phyloP scores from a whole-genome alignment of 192 early-diverging fungal genomes.

The Backusella morwellensis region DNA sequence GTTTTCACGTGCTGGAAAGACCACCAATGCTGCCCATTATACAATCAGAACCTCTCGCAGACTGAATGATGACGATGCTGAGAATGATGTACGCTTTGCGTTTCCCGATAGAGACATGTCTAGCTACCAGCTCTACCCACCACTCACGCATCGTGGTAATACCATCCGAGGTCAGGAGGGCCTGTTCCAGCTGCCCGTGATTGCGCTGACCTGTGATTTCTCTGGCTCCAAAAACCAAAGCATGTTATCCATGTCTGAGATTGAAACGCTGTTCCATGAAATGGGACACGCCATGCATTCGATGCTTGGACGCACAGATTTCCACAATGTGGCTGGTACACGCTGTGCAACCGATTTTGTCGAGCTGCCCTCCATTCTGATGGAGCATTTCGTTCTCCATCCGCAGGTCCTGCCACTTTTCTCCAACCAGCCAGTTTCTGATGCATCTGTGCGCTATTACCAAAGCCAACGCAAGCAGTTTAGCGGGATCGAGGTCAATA shows the following conservation, averaged over 20 bases:
- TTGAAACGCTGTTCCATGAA: slow-evolving; percentile 98
- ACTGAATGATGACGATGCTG: slow-evolving; percentile 75
- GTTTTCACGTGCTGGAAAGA: slow-evolving; percentile 72
- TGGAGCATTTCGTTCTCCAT: slow-evolving; percentile 86
- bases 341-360: slow-evolving; percentile 95
- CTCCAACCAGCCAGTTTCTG: slow-evolving; percentile 58
- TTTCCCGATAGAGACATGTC: slow-evolving; percentile 8
- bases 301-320: slow-evolving; percentile 92
- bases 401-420: slow-evolving; percentile 73
- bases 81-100: slow-evolving; percentile 40
- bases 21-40: slow-evolving; percentile 92
- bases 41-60: slow-evolving; percentile 89
- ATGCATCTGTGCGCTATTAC: slow-evolving; percentile 49
- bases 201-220: slow-evolving; percentile 77
- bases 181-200: slow-evolving; percentile 66
- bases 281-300: slow-evolving; percentile 99
- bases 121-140: neutral
- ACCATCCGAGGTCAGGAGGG: slow-evolving; percentile 23
- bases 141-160: neutral
- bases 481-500: slow-evolving; percentile 76
- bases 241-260: slow-evolving; percentile 74
- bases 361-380: slow-evolving; percentile 94
- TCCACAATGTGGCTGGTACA: slow-evolving; percentile 96
- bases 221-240: slow-evolving; percentile 43
- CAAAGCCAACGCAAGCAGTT: slow-evolving; percentile 53